Percentiles rank a stretch among this genome's conserved stretches.
Evolutionary conservation across 2,329 filamentous ascomycete species (phyloP).

Genomic region (Grosmannia clavigera): DNA sequence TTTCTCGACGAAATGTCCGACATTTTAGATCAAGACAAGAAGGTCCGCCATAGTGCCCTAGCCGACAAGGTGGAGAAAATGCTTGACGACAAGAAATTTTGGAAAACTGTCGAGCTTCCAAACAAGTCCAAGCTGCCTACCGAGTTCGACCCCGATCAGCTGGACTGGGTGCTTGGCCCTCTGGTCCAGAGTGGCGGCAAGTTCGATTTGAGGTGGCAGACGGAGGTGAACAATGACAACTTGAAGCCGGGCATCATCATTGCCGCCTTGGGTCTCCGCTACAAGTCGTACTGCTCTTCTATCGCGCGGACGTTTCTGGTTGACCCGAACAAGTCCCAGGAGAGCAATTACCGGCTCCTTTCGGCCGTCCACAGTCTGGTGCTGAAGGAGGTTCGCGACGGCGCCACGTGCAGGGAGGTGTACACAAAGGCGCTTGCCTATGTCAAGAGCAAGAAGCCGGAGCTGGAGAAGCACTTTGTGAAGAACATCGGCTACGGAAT

Average conservation of each 20-base stretch:
- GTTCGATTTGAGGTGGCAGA: constrained; percentile 76
- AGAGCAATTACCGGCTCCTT: constrained; percentile 85
- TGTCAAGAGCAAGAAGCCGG: constrained; percentile 82
- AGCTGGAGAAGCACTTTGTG: constrained; percentile 86
- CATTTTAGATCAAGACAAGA: constrained; percentile 91
- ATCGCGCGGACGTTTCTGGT: constrained; percentile 92
- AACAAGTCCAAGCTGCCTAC: constrained; percentile 64
- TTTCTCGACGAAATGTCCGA: constrained; percentile 98
- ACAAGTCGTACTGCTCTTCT: constrained; percentile 89
- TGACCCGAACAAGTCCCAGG: constrained; percentile 91
- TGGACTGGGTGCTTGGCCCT: constrained; percentile 89
- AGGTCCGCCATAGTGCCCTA: constrained; percentile 79
- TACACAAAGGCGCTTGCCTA: constrained; percentile 76
- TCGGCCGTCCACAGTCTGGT: constrained; percentile 76
- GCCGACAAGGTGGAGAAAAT: constrained; percentile 83
- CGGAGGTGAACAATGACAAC: constrained; percentile 66
- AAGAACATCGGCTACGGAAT: constrained; percentile 89
- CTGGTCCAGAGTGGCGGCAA: constrained; percentile 91
- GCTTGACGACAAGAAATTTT: constrained; percentile 88
- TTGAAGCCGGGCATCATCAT: constrained; percentile 91
- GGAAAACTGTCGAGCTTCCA: constrained; percentile 63
- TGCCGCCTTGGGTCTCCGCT: constrained; percentile 79
- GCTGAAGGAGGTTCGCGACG: constrained; percentile 81
- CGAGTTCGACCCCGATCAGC: constrained; percentile 75
- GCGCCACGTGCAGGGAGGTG: constrained; percentile 74